Conservation (phyloP, 345 rosid genomes). For the Eucalyptus tenuipes region DNA sequence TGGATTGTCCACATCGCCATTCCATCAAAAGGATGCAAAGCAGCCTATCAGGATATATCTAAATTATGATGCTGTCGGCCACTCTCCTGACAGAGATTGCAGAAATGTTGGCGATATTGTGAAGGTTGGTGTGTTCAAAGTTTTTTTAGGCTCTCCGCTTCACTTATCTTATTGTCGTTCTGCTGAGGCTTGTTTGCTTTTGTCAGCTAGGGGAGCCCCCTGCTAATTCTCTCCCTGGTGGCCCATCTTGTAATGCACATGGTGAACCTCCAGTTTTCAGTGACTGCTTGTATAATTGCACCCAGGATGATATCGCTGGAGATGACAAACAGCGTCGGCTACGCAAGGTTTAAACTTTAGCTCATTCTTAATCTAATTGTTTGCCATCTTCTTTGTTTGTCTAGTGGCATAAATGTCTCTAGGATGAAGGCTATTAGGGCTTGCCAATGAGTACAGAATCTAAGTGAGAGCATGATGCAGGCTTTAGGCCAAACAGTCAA, state of each 20-base stretch:
- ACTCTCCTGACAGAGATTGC: constrained; percentile 86
- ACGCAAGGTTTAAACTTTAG: constrained; percentile 48
- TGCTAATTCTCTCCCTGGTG: constrained; percentile 23
- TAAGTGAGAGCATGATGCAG: constrained; percentile 19
- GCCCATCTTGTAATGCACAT: constrained; percentile 70
- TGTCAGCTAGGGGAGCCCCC: constrained; percentile 92
- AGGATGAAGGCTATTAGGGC: background rate
- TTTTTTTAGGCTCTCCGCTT: background rate
- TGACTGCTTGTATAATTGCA: constrained; percentile 98
- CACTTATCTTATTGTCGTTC: background rate
- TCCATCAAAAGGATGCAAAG: constrained; percentile 41
- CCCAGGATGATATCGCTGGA: constrained; percentile 80
- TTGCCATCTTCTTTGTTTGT: background rate
- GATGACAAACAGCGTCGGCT: constrained; percentile 82
- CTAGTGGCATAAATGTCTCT: background rate
- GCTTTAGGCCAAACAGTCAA: constrained; percentile 92
- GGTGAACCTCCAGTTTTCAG: constrained; percentile 69
- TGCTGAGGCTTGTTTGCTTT: background rate
- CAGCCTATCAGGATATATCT: constrained; percentile 89
- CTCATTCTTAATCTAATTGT: background rate
- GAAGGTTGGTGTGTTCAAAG: constrained; percentile 44
- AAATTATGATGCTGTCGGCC: constrained; percentile 98
- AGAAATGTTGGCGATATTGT: constrained; percentile 71
- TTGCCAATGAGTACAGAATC: background rate
- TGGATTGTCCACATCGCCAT: constrained; percentile 13